Base-by-base conservation (phyloP, 2,329 filamentous ascomycete species). In the Pseudopyricularia cyperi region DNA sequence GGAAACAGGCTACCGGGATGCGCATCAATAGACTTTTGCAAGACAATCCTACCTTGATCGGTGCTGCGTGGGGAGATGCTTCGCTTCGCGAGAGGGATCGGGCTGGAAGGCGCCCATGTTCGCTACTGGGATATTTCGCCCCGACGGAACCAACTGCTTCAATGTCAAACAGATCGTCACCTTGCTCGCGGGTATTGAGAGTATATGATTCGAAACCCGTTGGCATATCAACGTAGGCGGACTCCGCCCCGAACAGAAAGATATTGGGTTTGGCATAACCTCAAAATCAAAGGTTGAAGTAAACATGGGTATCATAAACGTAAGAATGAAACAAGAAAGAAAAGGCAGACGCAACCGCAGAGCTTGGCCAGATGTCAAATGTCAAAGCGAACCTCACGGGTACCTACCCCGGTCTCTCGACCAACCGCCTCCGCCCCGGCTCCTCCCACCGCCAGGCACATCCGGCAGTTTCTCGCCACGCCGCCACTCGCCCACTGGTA, bases 391-490 rank as follows among this genome's bases (percentile, higher is more conserved):
- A 26, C 1, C 19, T 44, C 47, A 22, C 7, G 47, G 32, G 14
- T 37, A 50, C 22, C 17, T 39, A 26, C 14, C 50, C 11, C 49
- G 28, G 51, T 49, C 19, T 32, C 48, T 50, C 32, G 44, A 60
- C 59, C 58, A 48, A 67, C 54, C 62, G 60, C n/a, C n/a, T n/a
- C 53, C 56, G 28, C 28, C 28, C 52, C 57, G 70, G 34, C 71
- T 68, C 48, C 71, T 65, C 55, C 71, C 70, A 64, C 74, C 74
- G 60, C 60, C 61, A 9, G 69, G 69, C 32, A 70, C 71, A 34
- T 80, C 74, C 2, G 82, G 82, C 49, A 83, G 61, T 52, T 71
- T 72, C 61, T 85, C 82, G 0, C 83, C 83, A 57, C 82, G 74
- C 56, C 79, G 74, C 82, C 82, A 86, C 59, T 85, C 82, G 1